Percentiles rank a stretch among this genome's conserved stretches.
These are phyloP conservation scores for Infundibulicybe gibba DNA, from an alignment of 768 basidiomycete species.

Conservation along the genomic window DNA sequence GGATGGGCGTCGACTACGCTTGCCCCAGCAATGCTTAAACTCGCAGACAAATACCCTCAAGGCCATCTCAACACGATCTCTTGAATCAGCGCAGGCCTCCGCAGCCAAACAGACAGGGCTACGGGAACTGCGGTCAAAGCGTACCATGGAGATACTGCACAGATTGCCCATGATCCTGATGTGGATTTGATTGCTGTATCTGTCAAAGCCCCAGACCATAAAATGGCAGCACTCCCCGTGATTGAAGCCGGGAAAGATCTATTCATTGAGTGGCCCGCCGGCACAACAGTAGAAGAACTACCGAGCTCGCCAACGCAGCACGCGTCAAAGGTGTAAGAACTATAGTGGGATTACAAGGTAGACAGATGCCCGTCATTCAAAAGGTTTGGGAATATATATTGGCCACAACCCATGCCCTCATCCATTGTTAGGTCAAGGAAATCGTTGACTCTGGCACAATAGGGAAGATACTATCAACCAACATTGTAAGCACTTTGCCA, in stretches of 20 bases:
- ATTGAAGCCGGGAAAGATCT: slow-evolving; percentile 33
- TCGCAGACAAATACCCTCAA: slow-evolving; percentile 22
- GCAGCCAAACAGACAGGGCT: slow-evolving; percentile 23
- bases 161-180: slow-evolving; percentile 29
- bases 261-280: slow-evolving; percentile 39
- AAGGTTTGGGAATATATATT: too few species aligned
- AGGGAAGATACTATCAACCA: slow-evolving; percentile 24
- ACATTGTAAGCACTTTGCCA: slow-evolving; percentile 12
- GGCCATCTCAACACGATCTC: slow-evolving; percentile 30
- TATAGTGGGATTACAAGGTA: slow-evolving; percentile 31
- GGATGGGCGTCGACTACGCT: slow-evolving; percentile 27
- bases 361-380: slow-evolving; percentile 18
- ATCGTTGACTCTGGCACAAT: slow-evolving; percentile 24
- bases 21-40: slow-evolving; percentile 18
- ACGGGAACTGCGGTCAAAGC: slow-evolving; percentile 22
- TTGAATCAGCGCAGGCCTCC: slow-evolving; percentile 22
- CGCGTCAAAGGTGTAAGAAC: slow-evolving; percentile 22
- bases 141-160: slow-evolving; percentile 24
- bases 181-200: slow-evolving; percentile 32
- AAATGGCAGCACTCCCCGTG: slow-evolving; percentile 21
- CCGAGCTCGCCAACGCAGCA: slow-evolving; percentile 27
- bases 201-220: slow-evolving; percentile 28
- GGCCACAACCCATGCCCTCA: too few species aligned
- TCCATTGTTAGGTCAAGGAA: too few species aligned
- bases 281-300: slow-evolving; percentile 25